Base-by-base conservation (phyloP, 805 yeast species). In the Candida succiphila region DNA sequence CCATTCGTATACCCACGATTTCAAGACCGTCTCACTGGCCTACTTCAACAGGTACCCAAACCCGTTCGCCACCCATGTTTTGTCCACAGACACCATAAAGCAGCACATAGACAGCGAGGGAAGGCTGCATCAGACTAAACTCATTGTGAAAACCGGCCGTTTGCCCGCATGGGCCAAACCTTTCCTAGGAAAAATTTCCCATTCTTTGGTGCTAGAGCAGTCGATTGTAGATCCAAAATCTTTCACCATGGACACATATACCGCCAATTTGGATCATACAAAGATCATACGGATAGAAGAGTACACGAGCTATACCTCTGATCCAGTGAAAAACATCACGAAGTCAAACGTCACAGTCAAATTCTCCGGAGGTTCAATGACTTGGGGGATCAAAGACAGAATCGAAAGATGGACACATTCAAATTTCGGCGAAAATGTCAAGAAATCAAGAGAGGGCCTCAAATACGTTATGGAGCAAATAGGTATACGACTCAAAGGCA, bases 61-160 rank as follows among this genome's bases (percentile, higher is more conserved):
- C 52, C 97, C 97, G 2, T 87, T 68, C 52, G 78, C 96, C 14
- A 62, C 73, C 8, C 96, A 89, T 59, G 96, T 89, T 10, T 61
- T 78, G 24, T 80, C 94, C 7, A 76, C 75, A 19, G 97, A 88
- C 52, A 82, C 94, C 2, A 51, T 88, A 13, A 75, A 75, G 23
- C 60, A 71, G 33, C 53, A 61, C 38, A 63, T 85, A 15, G 85
- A 79, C 40, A 42, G 49, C 1, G 61, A 73, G 9, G 94, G 94
- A 17, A 64, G 74, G 32, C 65, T 88, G 30, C 69, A 73, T 43
- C 75, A 83, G 25, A 81, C 89, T 4, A 69, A 89, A 43, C 61
- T 88, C 27, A 75, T 88, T 29, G 72, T 72, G 44, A 89, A 88
- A 52, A 62, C 71, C 4, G 96, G 96, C 2, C 67, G 85, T 43